Percentiles rank a stretch among this genome's conserved stretches.
Conservation (phyloP, 2,329 filamentous ascomycete species). For the Fusarium dlaminii region DNA sequence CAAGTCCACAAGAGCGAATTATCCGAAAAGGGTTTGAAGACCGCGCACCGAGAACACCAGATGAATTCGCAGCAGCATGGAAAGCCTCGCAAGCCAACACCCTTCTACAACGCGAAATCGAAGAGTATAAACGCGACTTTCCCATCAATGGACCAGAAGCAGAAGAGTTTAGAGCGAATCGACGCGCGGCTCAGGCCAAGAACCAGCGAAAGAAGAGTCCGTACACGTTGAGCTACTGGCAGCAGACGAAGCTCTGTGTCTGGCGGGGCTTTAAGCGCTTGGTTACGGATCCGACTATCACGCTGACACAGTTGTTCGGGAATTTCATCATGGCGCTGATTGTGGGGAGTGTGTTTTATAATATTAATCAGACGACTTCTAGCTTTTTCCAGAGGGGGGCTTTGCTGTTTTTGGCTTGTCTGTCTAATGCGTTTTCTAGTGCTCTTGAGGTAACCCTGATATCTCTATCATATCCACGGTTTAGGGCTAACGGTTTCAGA, state of each 20-base stretch:
- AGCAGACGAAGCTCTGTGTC: conserved; percentile 33
- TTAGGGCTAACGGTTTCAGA: conserved; percentile 43
- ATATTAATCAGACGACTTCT: conserved; percentile 52
- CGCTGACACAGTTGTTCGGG: conserved; percentile 51
- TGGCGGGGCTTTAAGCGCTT: conserved; percentile 52
- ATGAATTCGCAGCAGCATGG: conserved; percentile 51
- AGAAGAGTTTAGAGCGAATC: conserved; percentile 57
- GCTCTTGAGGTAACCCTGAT: conserved; percentile 40
- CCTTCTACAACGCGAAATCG: conserved; percentile 59
- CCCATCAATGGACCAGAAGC: conserved; percentile 54
- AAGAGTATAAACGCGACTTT: conserved; percentile 55
- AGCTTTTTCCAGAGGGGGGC: conserved; percentile 59
- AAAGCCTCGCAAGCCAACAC: conserved; percentile 30
- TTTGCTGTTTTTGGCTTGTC: conserved; percentile 60
- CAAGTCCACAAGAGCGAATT: conserved; percentile 48
- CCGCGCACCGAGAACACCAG: conserved; percentile 47
- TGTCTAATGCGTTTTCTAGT: conserved; percentile 59
- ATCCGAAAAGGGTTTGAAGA: conserved; percentile 46
- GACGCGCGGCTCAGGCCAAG: conserved; percentile 57
- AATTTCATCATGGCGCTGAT: conserved; percentile 62
- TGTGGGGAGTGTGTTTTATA: conserved; percentile 62
- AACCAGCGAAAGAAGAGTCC: conserved; percentile 41
- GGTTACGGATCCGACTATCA: conserved; percentile 51
- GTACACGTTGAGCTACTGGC: conserved; percentile 36
- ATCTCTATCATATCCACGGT: rapidly evolving